A percentile compares a stretch with the other conserved stretches of the same genome.
Conservation (phyloP, 352 stramenopile species). For the Phytopythium vexans region DNA sequence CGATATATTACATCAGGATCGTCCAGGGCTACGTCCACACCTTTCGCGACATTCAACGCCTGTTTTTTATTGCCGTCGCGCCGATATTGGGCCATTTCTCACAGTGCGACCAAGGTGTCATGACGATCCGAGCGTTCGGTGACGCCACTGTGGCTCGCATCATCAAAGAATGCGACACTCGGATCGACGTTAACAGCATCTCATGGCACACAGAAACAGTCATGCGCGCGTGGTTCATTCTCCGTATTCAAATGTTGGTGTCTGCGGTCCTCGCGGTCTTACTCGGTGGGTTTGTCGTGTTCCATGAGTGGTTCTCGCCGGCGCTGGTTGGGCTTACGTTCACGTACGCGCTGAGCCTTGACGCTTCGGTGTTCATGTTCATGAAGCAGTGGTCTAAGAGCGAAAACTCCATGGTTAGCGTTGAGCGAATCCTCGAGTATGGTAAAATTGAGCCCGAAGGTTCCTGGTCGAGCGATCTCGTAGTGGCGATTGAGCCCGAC, state of each 20-base stretch:
- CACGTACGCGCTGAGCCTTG: conserved; percentile 83
- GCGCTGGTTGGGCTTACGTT: conserved; percentile 85
- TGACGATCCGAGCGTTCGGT: conserved; percentile 32
- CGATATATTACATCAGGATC: conserved; percentile 57
- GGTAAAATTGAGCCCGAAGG: conserved; percentile 19
- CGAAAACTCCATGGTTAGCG: conserved; percentile 54
- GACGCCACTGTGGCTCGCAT: conserved; percentile 10
- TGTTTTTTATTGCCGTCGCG: conserved; percentile 25
- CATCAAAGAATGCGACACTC: conserved; percentile 17
- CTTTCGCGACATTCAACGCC: conserved; percentile 26
- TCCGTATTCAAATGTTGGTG: conserved; percentile 50
- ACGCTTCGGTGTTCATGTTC: conserved; percentile 66
- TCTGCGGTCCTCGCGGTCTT: conserved; percentile 34
- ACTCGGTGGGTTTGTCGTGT: conserved; percentile 27
- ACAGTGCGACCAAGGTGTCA: conserved; percentile 38
- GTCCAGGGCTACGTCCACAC: conserved; percentile 19
- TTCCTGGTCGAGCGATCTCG: too few species aligned
- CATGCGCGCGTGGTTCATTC: conserved; percentile 33
- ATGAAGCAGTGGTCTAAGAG: conserved; percentile 41
- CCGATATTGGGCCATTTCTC: conserved; percentile 29
- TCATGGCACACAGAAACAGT: conserved; percentile 25
- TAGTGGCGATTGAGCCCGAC: too few species aligned
- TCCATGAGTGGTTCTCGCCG: conserved; percentile 31
- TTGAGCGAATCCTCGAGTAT: conserved; percentile 47
- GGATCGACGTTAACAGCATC: conserved; percentile 16